Evolutionary conservation across 768 basidiomycete species (phyloP).

Genomic region (Cystobasidium ongulense): DNA sequence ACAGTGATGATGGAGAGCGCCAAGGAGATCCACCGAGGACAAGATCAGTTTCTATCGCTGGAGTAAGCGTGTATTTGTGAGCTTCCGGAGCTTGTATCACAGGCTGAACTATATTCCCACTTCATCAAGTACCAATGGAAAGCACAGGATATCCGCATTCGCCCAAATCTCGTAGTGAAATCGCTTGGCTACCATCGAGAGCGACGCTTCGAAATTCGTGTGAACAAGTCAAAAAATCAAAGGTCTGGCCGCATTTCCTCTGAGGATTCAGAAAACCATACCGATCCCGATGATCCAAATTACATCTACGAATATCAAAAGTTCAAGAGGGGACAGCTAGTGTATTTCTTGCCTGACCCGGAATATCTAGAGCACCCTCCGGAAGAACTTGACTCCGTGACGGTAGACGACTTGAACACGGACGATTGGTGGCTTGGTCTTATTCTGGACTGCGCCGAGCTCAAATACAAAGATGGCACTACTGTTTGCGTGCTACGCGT

Average conservation of each 20-base stretch:
- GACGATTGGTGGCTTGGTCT: background rate
- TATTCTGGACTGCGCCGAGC: background rate
- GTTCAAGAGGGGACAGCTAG: background rate
- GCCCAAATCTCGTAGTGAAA: background rate
- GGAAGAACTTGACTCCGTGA: background rate
- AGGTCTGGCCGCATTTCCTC: too few species aligned
- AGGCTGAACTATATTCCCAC: too few species aligned
- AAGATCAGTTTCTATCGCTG: background rate
- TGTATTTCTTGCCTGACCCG: background rate
- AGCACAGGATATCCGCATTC: background rate
- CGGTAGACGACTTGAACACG: background rate
- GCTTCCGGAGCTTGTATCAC: too few species aligned
- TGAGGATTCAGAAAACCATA: too few species aligned
- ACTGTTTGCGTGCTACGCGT: background rate
- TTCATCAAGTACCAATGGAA: background rate
- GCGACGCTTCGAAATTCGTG: background rate
- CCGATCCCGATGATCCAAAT: background rate
- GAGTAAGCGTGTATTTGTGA: background rate
- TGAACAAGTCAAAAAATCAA: background rate
- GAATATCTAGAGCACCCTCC: background rate
- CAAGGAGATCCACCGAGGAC: background rate
- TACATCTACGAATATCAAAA: background rate
- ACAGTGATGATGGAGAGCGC: background rate
- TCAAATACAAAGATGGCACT: background rate
- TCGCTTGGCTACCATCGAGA: background rate